These are phyloP conservation scores for Pseudogymnoascus sp. DNA, from an alignment of 2,329 filamentous ascomycete species.

Conservation along the genomic window DNA sequence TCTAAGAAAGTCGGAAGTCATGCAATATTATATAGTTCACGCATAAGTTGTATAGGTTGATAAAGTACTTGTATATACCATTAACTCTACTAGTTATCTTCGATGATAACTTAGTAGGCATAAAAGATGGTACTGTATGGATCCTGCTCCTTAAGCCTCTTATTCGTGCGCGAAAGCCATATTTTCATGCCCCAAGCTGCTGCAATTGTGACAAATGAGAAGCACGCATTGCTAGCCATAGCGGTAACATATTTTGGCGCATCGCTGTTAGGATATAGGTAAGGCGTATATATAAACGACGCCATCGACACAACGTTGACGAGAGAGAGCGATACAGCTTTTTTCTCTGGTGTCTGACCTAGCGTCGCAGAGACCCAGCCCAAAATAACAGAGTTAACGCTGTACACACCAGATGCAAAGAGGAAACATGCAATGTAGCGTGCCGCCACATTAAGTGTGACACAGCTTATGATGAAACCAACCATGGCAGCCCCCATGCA, in stretches of 20 bases:
- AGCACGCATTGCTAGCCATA: conserved; percentile 20
- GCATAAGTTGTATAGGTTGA: not conserved
- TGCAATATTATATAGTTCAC: not conserved
- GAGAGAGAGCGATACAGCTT: conserved; percentile 30
- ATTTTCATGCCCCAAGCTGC: conserved; percentile 28
- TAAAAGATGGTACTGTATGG: not conserved
- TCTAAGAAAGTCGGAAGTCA: not conserved
- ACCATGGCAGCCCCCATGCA: conserved; percentile 28
- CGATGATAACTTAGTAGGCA: not conserved
- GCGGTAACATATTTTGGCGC: conserved; percentile 28
- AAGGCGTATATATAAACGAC: conserved; percentile 33
- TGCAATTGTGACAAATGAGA: conserved; percentile 26
- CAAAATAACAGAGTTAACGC: conserved; percentile 14
- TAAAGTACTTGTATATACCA: not conserved
- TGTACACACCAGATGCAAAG: conserved; percentile 15
- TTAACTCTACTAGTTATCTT: not conserved
- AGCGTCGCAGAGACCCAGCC: conserved; percentile 25
- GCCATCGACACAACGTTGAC: conserved; percentile 33
- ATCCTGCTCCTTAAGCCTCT: conserved; percentile 16
- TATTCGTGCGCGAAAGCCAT: conserved; percentile 28
- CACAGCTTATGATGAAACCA: conserved; percentile 29
- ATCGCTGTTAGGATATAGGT: conserved; percentile 31
- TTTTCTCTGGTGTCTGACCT: conserved; percentile 33
- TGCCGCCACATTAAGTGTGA: conserved; percentile 23
- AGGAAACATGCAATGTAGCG: conserved; percentile 17